phyloP scores from a whole-genome alignment of 2,329 filamentous ascomycete species.

The Microsporum audouinii region DNA sequence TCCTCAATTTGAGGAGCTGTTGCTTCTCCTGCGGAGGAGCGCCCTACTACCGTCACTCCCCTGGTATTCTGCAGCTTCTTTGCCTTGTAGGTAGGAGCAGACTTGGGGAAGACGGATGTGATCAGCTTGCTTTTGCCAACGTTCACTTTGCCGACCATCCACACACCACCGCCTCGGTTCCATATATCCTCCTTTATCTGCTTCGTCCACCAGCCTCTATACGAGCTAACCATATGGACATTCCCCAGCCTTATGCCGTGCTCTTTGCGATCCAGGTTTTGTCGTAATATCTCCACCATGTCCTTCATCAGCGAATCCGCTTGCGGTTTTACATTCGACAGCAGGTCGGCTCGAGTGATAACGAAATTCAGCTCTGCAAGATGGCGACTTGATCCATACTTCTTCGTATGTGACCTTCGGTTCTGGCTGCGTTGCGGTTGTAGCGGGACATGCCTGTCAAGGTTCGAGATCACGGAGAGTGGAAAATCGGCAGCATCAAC shows the following conservation, averaged over 20 bases:
- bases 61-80: not conserved
- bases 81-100: conserved; percentile 29
- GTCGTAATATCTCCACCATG: conserved; percentile 62
- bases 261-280: conserved; percentile 58
- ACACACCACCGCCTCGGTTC: conserved; percentile 70
- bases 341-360: conserved; percentile 74
- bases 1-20: not conserved
- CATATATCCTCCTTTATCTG: conserved; percentile 77
- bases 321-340: conserved; percentile 72
- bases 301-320: conserved; percentile 82
- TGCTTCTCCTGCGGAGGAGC: not conserved
- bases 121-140: conserved; percentile 94
- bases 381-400: conserved; percentile 55
- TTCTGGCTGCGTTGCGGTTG: conserved; percentile 69
- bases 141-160: conserved; percentile 97
- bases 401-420: conserved; percentile 56
- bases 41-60: not conserved
- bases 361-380: conserved; percentile 82
- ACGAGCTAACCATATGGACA: conserved; percentile 73
- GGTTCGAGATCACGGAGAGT: conserved; percentile 73
- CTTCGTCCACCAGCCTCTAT: conserved; percentile 81
- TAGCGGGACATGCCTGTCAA: conserved; percentile 58
- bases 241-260: conserved; percentile 74
- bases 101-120: conserved; percentile 72
- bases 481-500: conserved; percentile 94